Evolutionary conservation across 2,329 filamentous ascomycete species (phyloP).

Genomic region (Elsinoe batatas): DNA sequence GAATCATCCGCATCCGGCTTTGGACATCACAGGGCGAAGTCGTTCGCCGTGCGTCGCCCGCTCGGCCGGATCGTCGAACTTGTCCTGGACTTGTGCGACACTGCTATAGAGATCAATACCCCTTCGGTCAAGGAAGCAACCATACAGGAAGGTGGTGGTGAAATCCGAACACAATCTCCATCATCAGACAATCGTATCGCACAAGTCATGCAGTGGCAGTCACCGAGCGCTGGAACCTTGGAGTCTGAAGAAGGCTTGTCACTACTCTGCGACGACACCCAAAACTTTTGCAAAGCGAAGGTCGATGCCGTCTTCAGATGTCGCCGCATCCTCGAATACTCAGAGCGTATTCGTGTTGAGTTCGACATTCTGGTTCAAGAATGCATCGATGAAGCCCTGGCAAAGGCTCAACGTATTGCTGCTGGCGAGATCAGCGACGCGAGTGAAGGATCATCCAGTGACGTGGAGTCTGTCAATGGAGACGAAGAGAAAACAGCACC

Average conservation of each 20-base stretch:
- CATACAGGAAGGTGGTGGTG: conserved; percentile 51
- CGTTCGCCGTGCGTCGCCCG: conserved; percentile 83
- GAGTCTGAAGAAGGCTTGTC: conserved; percentile 90
- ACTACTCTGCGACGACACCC: conserved; percentile 80
- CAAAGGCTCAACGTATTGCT: conserved; percentile 79
- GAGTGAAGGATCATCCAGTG: conserved; percentile 27
- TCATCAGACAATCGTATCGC: conserved; percentile 91
- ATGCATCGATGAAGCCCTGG: conserved; percentile 85
- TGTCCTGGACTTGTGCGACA: conserved; percentile 89
- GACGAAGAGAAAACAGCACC: conserved; percentile 17
- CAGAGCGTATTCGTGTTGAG: conserved; percentile 88
- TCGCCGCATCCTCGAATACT: conserved; percentile 87
- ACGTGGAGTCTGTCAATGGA: conserved; percentile 19
- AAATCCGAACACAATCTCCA: conserved; percentile 86
- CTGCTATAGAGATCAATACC: conserved; percentile 85
- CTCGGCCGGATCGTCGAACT: conserved; percentile 90
- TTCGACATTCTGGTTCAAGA: conserved; percentile 89
- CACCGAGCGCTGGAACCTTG: conserved; percentile 77
- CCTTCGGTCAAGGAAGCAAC: conserved; percentile 82
- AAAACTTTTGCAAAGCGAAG: conserved; percentile 72
- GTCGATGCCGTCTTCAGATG: conserved; percentile 89
- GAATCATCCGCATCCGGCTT: conserved; percentile 57
- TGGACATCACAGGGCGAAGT: conserved; percentile 71
- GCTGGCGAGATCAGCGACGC: conserved; percentile 78
- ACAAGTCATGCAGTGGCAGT: conserved; percentile 94